Percentiles rank a stretch among this genome's conserved stretches.
Conservation (phyloP, 306 rosid species). For the Cucumis sativus region DNA sequence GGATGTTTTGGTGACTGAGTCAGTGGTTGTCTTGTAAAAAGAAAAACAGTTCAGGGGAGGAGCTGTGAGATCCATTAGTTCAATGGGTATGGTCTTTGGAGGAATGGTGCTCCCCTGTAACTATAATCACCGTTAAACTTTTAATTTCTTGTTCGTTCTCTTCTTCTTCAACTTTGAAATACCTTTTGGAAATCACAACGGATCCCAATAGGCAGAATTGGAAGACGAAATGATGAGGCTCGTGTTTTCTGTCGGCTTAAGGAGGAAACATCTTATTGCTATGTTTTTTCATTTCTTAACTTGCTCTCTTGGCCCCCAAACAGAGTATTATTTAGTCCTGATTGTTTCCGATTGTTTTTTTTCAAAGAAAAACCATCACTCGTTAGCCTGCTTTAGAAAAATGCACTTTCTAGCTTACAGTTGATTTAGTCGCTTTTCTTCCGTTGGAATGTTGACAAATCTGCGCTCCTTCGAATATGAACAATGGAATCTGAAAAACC, state of each 20-base stretch:
- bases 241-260: background rate
- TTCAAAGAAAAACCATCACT: background rate
- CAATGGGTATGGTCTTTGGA: background rate
- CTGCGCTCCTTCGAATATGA: background rate
- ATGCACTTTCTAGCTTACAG: background rate
- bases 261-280: background rate
- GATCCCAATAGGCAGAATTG: too few species aligned
- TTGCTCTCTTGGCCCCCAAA: background rate
- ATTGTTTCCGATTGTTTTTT: background rate
- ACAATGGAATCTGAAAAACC: background rate
- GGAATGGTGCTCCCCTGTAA: background rate
- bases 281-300: background rate
- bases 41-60: background rate
- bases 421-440: background rate
- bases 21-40: background rate
- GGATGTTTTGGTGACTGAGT: background rate
- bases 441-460: background rate
- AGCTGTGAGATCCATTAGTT: background rate
- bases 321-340: background rate
- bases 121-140: background rate
- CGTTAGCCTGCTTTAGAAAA: background rate
- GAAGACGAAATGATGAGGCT: background rate
- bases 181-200: background rate
- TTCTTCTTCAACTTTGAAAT: background rate
- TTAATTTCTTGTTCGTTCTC: background rate